These are phyloP conservation scores for Cladosporium sp. DNA, from an alignment of 2,329 filamentous ascomycete species.

Conservation along the genomic window DNA sequence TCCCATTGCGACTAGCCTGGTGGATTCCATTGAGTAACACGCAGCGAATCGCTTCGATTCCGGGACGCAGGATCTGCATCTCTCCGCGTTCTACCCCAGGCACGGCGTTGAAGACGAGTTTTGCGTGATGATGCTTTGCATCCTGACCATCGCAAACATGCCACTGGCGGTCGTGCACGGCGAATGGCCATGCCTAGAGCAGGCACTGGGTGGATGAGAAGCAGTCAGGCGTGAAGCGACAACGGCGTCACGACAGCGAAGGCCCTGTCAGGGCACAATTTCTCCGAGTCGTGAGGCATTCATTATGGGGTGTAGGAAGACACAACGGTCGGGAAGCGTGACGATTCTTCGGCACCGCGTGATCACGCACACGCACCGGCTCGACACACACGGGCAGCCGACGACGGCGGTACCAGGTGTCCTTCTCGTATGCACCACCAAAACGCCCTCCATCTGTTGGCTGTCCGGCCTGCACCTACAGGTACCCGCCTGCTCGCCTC, in stretches of 20 bases:
- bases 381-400: background rate
- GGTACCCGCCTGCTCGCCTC: background rate
- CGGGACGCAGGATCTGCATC: conserved; percentile 1
- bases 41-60: conserved; percentile 15
- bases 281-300: conserved; percentile 1
- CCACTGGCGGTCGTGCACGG: background rate
- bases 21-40: conserved; percentile 1
- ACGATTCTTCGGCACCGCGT: conserved; percentile 15
- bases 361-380: conserved; percentile 5
- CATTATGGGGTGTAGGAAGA: background rate
- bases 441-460: background rate
- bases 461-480: background rate
- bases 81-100: conserved; percentile 6
- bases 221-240: background rate
- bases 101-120: background rate
- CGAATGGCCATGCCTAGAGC: background rate
- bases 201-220: background rate
- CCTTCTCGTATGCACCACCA: background rate
- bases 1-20: background rate
- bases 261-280: background rate
- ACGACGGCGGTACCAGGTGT: background rate
- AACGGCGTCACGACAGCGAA: conserved; percentile 2
- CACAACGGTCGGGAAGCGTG: conserved; percentile 8
- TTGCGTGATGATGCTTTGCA: conserved; percentile 2
- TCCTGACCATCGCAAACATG: background rate